Conservation (phyloP, 805 yeast genomes). For the Candida qinlingensis region DNA sequence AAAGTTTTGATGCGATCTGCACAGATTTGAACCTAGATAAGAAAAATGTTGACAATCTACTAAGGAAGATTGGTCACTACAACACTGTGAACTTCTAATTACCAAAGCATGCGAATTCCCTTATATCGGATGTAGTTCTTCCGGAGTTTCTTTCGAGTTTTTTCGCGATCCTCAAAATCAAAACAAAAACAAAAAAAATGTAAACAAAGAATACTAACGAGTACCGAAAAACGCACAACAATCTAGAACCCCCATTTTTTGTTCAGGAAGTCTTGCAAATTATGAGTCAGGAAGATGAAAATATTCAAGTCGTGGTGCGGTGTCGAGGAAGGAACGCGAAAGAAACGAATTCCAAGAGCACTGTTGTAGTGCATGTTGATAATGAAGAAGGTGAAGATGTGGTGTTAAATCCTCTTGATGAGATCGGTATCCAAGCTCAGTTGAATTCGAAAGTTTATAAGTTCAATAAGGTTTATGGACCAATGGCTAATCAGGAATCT, state of each 20-base stretch:
- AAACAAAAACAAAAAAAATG: slow-evolving; percentile 2
- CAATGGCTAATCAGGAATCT: slow-evolving; percentile 66
- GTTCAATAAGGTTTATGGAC: slow-evolving; percentile 80
- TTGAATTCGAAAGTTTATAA: slow-evolving; percentile 51
- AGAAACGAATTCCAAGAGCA: slow-evolving; percentile 52
- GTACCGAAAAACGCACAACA: no score
- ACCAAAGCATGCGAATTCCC: no score
- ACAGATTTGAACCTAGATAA: slow-evolving; percentile 59
- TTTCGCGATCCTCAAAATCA: not conserved
- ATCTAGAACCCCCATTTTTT: no score
- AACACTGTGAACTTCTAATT: slow-evolving; percentile 36
- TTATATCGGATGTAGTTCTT: no score
- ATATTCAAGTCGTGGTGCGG: slow-evolving; percentile 59
- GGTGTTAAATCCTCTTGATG: slow-evolving; percentile 38
- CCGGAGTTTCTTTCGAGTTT: not conserved
- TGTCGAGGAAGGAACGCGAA: slow-evolving; percentile 57
- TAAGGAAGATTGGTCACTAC: slow-evolving; percentile 47
- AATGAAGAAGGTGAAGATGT: slow-evolving; percentile 44
- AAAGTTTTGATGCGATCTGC: slow-evolving; percentile 61
- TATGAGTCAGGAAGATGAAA: slow-evolving; percentile 31
- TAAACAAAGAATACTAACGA: not conserved
- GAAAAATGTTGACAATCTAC: slow-evolving; percentile 44
- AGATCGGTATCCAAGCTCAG: slow-evolving; percentile 34
- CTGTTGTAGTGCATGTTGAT: slow-evolving; percentile 53
- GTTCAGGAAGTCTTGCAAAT: not conserved